Conservation (phyloP, 2,329 filamentous ascomycete genomes). For the Cladosporium sp. region DNA sequence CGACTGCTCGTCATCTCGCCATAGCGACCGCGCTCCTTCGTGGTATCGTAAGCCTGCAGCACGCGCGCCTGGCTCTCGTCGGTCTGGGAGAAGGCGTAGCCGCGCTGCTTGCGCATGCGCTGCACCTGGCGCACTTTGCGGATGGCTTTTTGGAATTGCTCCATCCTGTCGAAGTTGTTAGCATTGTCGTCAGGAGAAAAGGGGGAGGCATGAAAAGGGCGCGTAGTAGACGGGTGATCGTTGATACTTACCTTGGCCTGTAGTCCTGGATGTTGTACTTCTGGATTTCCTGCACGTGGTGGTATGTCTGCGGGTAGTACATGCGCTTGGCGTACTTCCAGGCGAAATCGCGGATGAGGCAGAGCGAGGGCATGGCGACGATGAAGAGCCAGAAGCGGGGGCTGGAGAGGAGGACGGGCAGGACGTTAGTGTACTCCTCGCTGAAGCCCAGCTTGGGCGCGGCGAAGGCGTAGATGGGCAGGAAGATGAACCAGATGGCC, state of each 20-base stretch:
- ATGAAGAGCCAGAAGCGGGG: slow-evolving; percentile 92
- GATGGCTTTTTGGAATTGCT: slow-evolving; percentile 99
- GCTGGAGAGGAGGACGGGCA: slow-evolving; percentile 74
- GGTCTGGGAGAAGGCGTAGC: slow-evolving; percentile 96
- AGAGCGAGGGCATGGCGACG: slow-evolving; percentile 72
- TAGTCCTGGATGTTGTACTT: slow-evolving; percentile 99
- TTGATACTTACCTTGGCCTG: slow-evolving; percentile 68
- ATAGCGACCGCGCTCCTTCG: slow-evolving; percentile 82
- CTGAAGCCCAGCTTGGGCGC: slow-evolving; percentile 80
- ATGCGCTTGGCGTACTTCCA: slow-evolving; percentile 99
- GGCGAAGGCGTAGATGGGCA: slow-evolving; percentile 81
- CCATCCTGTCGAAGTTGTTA: slow-evolving; percentile 63
- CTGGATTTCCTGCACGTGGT: slow-evolving; percentile 98
- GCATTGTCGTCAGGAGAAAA: background rate
- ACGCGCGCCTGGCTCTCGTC: slow-evolving; percentile 95
- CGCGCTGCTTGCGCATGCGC: slow-evolving; percentile 98
- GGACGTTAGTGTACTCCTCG: slow-evolving; percentile 77
- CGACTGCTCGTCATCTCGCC: slow-evolving; percentile 78
- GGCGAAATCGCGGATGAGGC: slow-evolving; percentile 80
- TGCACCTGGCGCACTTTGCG: slow-evolving; percentile 97
- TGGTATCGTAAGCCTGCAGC: slow-evolving; percentile 96
- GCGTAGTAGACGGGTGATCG: too few relatives aligned
- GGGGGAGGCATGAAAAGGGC: too few relatives aligned
- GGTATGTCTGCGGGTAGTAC: slow-evolving; percentile 93
- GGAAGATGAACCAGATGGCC: slow-evolving; percentile 84